Base-by-base conservation (phyloP, 192 early-diverging fungal genomes). In the Rhizoclosmatium globosum region DNA sequence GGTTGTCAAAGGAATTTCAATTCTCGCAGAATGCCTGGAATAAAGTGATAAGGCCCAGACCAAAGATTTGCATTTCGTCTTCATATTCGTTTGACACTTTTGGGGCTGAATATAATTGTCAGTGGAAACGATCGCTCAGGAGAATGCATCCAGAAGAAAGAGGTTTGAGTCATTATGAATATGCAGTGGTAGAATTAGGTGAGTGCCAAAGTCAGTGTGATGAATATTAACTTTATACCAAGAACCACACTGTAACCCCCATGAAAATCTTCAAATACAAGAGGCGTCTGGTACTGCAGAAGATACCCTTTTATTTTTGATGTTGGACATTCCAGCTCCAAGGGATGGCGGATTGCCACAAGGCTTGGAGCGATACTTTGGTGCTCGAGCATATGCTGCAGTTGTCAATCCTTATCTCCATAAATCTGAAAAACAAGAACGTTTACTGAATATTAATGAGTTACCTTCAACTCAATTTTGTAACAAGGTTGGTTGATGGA, bases 1-100 rank as follows among this genome's bases (percentile, higher is more conserved):
- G n/a, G 3, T 39, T 23, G 23, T 76, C 39, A 53, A 67, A 17
- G 74, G 74, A 3, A 19, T 38, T 7, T 64, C 62, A 17, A 39
- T 76, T 64, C 74, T 76, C 3, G 7, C 71, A 48, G 68, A 77
- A 46, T 69, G 71, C 41, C 23, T 74, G 59, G 60, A 62, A 23
- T 62, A 39, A 62, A 62, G 60, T 53, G 31, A 31, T 31, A 31
- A 31, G 31, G 31, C 31, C 31, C 31, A 31, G 31, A 31, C 31
- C 31, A 31, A 31, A 31, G 31, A 31, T 31, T 31, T 31, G 31
- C 31, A 31, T 31, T 31, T 31, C 31, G 31, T 31, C 31, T 31
- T 31, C 31, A 31, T 31, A 31, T 31, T 31, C 31, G 31, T 31
- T 31, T 31, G 31, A 31, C 31, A 31, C 31, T 31, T 31, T 31